These are phyloP conservation scores for Groenewaldozyma auringiensis DNA, from an alignment of 1,139 yeast species.

Conservation along the genomic window DNA sequence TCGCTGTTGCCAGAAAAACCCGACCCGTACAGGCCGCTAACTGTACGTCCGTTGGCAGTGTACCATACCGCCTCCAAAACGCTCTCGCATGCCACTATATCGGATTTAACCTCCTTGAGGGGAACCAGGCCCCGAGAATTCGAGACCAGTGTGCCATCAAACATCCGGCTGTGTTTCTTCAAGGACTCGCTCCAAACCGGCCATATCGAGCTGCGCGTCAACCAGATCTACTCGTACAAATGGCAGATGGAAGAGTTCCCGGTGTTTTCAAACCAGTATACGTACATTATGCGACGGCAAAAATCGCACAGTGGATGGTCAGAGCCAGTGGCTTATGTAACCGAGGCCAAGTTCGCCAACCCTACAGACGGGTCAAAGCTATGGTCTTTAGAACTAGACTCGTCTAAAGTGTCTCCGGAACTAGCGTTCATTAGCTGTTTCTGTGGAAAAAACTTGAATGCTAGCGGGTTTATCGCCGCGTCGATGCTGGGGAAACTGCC, in stretches of 20 bases:
- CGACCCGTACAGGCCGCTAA: conserved; percentile 6
- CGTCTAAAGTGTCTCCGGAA: conserved; percentile 18
- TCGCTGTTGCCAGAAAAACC: conserved; percentile 9
- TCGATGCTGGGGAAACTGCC: conserved; percentile 8
- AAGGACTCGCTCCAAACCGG: conserved; percentile 3
- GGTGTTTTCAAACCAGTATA: conserved; percentile 7
- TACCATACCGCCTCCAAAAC: conserved; percentile 11
- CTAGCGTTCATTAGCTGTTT: conserved; percentile 21
- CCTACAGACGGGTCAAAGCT: conserved; percentile 14
- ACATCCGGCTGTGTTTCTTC: conserved; percentile 8
- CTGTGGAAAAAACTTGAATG: conserved; percentile 10
- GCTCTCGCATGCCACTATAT: conserved; percentile 17
- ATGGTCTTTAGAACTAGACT: conserved; percentile 23
- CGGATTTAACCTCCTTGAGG: conserved; percentile 13
- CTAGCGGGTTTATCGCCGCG: conserved; percentile 4
- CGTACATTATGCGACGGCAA: conserved; percentile 18
- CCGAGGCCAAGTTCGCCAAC: conserved; percentile 13
- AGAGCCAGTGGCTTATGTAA: conserved; percentile 19
- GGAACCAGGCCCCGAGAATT: conserved; percentile 4
- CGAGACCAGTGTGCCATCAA: conserved; percentile 11
- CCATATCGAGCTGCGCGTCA: conserved; percentile 7
- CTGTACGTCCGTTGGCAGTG: conserved; percentile 10
- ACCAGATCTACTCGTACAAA: conserved; percentile 10
- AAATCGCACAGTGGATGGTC: conserved; percentile 3
- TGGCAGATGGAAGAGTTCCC: conserved; percentile 16